Evolutionary conservation across 139 green algal species (phyloP), one percentile per base, ranked within the genome.

Genomic region (Chlamydomonas sp.): DNA sequence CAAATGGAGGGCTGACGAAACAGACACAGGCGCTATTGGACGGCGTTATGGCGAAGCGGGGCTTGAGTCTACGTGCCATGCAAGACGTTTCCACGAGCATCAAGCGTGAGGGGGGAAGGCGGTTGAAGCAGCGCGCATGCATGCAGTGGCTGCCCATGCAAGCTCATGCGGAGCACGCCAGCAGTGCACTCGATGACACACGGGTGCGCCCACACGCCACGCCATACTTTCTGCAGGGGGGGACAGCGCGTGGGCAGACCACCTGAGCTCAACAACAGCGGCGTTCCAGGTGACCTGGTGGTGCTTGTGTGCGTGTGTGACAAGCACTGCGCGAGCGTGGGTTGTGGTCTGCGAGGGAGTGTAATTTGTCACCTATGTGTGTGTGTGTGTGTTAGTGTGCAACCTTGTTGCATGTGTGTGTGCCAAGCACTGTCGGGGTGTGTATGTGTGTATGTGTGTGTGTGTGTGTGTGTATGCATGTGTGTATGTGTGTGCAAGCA

Each of bases 11-110:
- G n/a, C 62, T 69, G 3, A 58, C 62, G n/a, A 69, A 69, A 26
- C 35, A 69, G 35, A 69, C 35, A 5, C 36, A 69, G 62, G 8
- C 6, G 35, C 8, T 69, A 10, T 26, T 69, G 37, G 16, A 57
- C 35, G 72, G 48, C 16, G 72, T 71, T 0, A 73, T 73, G 65
- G 49, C 68, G 54, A 39, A 77, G 50, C 50, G 72, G 30, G 72
- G 72, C 8, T 16, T 77, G 29, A 73, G 65, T 3, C 39, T 71
- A 4, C 36, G 72, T 0, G 72, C 72, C 0, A 36, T 73, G 38
- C 72, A 77, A 26, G 72, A 77, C 26, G 30, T 77, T 3, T 54
- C 72, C 1, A 36, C 26, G 26, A 77, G 72, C 54, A 22, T 77
- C 3, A n/a, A 69, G 34, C 58, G 72, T 71, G 16, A 61, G 65